phyloP scores from a whole-genome alignment of 495 filamentous ascomycete species.

The Platismatia glauca region DNA sequence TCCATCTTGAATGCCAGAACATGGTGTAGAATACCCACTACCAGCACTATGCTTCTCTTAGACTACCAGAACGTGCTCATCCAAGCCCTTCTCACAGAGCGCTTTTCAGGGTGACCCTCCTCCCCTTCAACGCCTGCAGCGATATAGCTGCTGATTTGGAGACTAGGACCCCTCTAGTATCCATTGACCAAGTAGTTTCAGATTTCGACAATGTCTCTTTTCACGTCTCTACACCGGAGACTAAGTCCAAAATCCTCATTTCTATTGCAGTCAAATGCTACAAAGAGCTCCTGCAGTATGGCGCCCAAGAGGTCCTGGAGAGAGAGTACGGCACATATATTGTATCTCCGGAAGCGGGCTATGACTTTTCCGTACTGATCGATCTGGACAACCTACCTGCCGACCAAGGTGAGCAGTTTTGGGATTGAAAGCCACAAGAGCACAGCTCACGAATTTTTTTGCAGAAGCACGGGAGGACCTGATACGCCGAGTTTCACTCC shows the following conservation, averaged over 20 bases:
- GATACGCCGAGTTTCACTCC: slow-evolving; percentile 70
- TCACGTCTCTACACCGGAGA: slow-evolving; percentile 90
- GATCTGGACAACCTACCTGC: slow-evolving; percentile 81
- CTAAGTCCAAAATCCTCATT: slow-evolving; percentile 84
- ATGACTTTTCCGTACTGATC: slow-evolving; percentile 85
- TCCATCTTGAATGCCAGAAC: background rate
- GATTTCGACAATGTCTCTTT: slow-evolving; percentile 98
- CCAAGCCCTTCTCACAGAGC: slow-evolving; percentile 87
- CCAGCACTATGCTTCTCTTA: slow-evolving; percentile 76
- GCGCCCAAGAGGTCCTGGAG: slow-evolving; percentile 80
- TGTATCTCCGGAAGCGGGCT: slow-evolving; percentile 75
- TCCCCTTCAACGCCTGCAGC: slow-evolving; percentile 2
- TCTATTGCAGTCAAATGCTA: slow-evolving; percentile 93
- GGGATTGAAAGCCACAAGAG: background rate
- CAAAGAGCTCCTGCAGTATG: slow-evolving; percentile 82
- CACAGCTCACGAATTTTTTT: background rate
- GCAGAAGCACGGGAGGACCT: slow-evolving; percentile 73
- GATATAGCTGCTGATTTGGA: slow-evolving; percentile 6
- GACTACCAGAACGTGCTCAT: slow-evolving; percentile 99
- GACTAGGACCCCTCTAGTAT: slow-evolving; percentile 65
- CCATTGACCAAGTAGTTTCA: slow-evolving; percentile 94
- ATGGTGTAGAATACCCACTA: background rate
- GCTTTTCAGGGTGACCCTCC: slow-evolving; percentile 77
- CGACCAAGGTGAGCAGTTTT: slow-evolving; percentile 47
- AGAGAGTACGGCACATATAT: slow-evolving; percentile 93